A percentile compares a stretch with the other conserved stretches of the same genome.
phyloP scores from a whole-genome alignment of 345 rosid species.

The Boechera stricta region DNA sequence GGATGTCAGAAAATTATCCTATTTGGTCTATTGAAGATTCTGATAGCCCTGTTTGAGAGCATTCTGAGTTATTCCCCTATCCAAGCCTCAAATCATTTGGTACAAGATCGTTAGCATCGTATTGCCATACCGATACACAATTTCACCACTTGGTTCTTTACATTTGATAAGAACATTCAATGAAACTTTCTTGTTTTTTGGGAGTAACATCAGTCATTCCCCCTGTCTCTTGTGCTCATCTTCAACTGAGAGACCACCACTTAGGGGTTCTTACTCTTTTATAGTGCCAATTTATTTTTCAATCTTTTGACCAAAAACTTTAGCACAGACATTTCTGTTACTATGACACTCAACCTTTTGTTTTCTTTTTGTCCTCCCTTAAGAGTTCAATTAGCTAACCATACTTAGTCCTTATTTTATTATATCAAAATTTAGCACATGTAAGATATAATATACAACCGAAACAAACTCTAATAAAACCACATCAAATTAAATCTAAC shows the following conservation, averaged over 20 bases:
- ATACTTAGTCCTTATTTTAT: not conserved
- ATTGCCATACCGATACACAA: not conserved
- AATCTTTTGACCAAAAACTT: not conserved
- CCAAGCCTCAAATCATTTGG: not conserved
- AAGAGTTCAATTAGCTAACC: not conserved
- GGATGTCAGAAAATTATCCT: not conserved
- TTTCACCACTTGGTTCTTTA: slow-evolving; percentile 1
- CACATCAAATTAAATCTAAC: not conserved
- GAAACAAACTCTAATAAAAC: not conserved
- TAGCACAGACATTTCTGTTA: not conserved
- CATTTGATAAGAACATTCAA: not conserved
- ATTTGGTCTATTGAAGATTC: not conserved
- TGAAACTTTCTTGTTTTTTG: not conserved
- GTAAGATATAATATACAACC: not conserved
- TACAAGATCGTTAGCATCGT: not conserved
- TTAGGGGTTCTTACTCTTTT: not conserved
- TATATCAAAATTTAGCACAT: not conserved
- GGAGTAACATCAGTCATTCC: not conserved
- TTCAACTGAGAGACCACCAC: not conserved
- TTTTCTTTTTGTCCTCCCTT: too few species aligned
- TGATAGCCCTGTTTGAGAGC: not conserved
- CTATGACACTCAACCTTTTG: not conserved
- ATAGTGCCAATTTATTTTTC: not conserved
- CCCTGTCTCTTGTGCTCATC: not conserved
- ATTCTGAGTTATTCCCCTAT: not conserved